These are phyloP conservation scores for Leccinum disarticulatum DNA, from an alignment of 768 basidiomycete species.

Conservation along the genomic window DNA sequence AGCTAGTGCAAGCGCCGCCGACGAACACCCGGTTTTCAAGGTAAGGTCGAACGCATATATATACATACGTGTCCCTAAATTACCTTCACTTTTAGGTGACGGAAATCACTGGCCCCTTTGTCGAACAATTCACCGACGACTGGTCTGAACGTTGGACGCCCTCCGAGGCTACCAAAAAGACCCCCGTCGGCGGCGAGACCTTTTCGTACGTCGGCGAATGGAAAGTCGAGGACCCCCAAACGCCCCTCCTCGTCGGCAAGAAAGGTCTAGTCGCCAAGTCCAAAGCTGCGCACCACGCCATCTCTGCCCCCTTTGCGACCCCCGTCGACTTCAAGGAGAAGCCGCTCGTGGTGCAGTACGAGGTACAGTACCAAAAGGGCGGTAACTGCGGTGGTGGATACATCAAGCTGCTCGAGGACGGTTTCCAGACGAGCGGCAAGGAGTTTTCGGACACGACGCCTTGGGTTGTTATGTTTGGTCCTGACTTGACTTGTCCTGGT, in stretches of 20 bases:
- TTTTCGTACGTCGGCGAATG: conserved; percentile 98
- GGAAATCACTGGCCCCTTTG: conserved; percentile 79
- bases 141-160: conserved; percentile 94
- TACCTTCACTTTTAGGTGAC: conserved; percentile 53
- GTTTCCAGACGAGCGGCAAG: conserved; percentile 91
- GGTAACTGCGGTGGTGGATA: conserved; percentile 99
- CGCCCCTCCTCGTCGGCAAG: conserved; percentile 79
- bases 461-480: conserved; percentile 97
- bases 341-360: conserved; percentile 95
- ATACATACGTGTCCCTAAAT: conserved; percentile 8
- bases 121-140: conserved; percentile 95
- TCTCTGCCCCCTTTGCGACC: conserved; percentile 84
- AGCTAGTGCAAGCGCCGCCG: conserved; percentile 57
- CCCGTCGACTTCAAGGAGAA: conserved; percentile 80
- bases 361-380: conserved; percentile 99
- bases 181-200: conserved; percentile 91
- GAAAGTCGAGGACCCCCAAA: conserved; percentile 88
- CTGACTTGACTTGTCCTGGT: conserved; percentile 90
- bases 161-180: conserved; percentile 98
- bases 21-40: conserved; percentile 68
- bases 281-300: conserved; percentile 98
- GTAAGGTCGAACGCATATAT: conserved; percentile 39
- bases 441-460: conserved; percentile 94
- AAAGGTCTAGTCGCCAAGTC: conserved; percentile 92
- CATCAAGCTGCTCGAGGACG: conserved; percentile 91